Evolutionary conservation across 805 yeast species (phyloP).

Genomic region (Sugiyamaella qingdaonensis): DNA sequence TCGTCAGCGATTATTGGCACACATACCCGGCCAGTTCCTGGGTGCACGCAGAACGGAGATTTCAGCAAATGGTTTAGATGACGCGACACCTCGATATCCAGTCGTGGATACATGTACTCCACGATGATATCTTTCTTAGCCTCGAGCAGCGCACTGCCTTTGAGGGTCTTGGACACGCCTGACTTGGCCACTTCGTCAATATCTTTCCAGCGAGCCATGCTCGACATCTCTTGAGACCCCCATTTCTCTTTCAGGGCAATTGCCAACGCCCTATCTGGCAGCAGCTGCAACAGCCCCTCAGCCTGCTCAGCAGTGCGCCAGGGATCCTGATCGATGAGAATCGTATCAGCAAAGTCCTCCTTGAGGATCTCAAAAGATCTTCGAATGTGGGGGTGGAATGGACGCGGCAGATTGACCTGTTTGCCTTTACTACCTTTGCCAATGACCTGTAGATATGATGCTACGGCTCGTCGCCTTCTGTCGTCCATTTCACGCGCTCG

Average conservation of each 20-base stretch:
- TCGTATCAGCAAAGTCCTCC: slow-evolving; percentile 56
- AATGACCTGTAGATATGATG: slow-evolving; percentile 78
- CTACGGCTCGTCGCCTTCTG: slow-evolving; percentile 65
- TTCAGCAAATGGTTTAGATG: slow-evolving; percentile 88
- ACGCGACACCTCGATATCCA: slow-evolving; percentile 89
- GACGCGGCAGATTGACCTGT: slow-evolving; percentile 59
- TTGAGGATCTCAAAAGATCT: slow-evolving; percentile 69
- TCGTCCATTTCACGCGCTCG: slow-evolving; percentile 76
- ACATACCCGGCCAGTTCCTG: slow-evolving; percentile 92
- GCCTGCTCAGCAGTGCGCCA: slow-evolving; percentile 61
- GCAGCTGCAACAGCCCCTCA: slow-evolving; percentile 52
- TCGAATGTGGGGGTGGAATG: slow-evolving; percentile 79
- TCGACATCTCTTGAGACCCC: slow-evolving; percentile 49
- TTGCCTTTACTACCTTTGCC: slow-evolving; percentile 40
- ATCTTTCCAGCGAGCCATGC: slow-evolving; percentile 76
- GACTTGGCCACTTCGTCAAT: slow-evolving; percentile 43
- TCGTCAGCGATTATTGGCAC: slow-evolving; percentile 56
- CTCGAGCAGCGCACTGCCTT: slow-evolving; percentile 51
- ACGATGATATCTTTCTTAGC: slow-evolving; percentile 80
- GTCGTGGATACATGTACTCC: slow-evolving; percentile 79
- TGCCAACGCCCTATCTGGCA: slow-evolving; percentile 50
- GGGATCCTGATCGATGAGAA: slow-evolving; percentile 81
- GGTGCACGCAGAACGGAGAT: slow-evolving; percentile 96
- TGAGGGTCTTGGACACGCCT: slow-evolving; percentile 33
- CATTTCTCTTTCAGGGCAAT: slow-evolving; percentile 55